Percentiles rank a stretch among this genome's conserved stretches.
phyloP scores from a whole-genome alignment of 495 filamentous ascomycete genomes.

The Melanomma pulvis-pyrius region DNA sequence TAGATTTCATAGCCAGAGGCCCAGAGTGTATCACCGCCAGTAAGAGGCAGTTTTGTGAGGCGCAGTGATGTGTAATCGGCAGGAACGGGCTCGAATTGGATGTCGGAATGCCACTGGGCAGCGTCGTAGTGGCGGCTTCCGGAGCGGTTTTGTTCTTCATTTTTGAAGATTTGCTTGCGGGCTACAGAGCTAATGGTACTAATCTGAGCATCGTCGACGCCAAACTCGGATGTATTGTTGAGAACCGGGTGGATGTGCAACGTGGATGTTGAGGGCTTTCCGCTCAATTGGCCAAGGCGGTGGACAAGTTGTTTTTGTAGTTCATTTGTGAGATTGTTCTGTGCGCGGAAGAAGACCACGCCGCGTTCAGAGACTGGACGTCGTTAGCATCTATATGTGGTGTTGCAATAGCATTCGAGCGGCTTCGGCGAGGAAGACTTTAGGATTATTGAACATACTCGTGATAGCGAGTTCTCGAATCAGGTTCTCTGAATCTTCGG shows the following conservation, averaged over 20 bases:
- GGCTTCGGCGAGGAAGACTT: background rate
- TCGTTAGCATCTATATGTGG: no score
- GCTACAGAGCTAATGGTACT: conserved; percentile 66
- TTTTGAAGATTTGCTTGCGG: conserved; percentile 48
- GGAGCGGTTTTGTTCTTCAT: background rate
- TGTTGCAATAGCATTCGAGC: background rate
- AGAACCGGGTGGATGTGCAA: conserved; percentile 71
- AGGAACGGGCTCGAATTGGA: conserved; percentile 67
- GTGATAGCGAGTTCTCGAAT: conserved; percentile 32
- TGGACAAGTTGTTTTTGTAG: conserved; percentile 19
- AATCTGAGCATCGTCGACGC: conserved; percentile 66
- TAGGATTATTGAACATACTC: background rate
- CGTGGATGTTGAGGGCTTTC: conserved; percentile 20
- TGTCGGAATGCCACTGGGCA: conserved; percentile 67
- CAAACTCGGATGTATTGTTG: conserved; percentile 60
- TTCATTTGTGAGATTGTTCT: conserved; percentile 19
- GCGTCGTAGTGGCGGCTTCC: conserved; percentile 24
- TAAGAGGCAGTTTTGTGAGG: conserved; percentile 34
- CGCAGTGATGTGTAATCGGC: conserved; percentile 60
- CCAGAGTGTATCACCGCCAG: conserved; percentile 76
- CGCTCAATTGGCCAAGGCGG: conserved; percentile 21
- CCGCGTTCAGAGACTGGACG: conserved; percentile 31
- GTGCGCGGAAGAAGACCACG: conserved; percentile 34
- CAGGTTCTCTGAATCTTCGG: conserved; percentile 1
- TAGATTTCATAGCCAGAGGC: conserved; percentile 75